Conservation (phyloP, 1,139 yeast species). For the Pichia sp. region DNA sequence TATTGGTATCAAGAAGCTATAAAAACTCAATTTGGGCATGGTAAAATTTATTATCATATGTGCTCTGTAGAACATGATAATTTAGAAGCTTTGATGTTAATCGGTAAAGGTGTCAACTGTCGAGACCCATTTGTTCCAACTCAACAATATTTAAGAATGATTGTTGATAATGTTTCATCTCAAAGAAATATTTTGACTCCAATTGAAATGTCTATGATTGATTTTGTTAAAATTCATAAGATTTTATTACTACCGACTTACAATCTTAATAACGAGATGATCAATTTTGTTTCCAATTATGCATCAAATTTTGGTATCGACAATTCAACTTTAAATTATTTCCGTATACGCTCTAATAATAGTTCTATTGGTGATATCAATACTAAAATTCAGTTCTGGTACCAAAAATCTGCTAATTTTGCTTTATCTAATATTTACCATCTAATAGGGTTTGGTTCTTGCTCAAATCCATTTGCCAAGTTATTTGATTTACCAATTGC, state of each 20-base stretch:
- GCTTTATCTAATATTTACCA: conserved; percentile 71
- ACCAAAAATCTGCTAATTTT: conserved; percentile 65
- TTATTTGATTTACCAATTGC: conserved; percentile 65
- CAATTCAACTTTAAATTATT: conserved; percentile 58
- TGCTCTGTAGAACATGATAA: conserved; percentile 79
- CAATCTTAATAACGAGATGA: conserved; percentile 41
- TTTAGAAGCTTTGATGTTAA: conserved; percentile 67
- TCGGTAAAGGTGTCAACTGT: conserved; percentile 71
- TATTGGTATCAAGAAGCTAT: conserved; percentile 68
- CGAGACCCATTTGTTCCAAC: conserved; percentile 81
- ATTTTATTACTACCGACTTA: conserved; percentile 46
- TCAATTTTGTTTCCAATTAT: conserved; percentile 59
- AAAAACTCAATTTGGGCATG: conserved; percentile 69
- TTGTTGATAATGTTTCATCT: conserved; percentile 69
- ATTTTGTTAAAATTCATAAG: conserved; percentile 59
- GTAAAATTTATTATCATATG: conserved; percentile 73
- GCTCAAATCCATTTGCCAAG: conserved; percentile 67
- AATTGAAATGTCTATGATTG: conserved; percentile 54
- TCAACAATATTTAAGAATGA: conserved; percentile 64
- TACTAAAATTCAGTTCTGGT: conserved; percentile 61
- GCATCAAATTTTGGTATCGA: conserved; percentile 68
- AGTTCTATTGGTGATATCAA: conserved; percentile 31
- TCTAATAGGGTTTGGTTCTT: conserved; percentile 68
- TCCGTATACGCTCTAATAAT: conserved; percentile 38
- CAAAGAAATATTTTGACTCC: conserved; percentile 58